Conservation (phyloP, 1,284 basidiomycete species). For the Trichosporon sp. region DNA sequence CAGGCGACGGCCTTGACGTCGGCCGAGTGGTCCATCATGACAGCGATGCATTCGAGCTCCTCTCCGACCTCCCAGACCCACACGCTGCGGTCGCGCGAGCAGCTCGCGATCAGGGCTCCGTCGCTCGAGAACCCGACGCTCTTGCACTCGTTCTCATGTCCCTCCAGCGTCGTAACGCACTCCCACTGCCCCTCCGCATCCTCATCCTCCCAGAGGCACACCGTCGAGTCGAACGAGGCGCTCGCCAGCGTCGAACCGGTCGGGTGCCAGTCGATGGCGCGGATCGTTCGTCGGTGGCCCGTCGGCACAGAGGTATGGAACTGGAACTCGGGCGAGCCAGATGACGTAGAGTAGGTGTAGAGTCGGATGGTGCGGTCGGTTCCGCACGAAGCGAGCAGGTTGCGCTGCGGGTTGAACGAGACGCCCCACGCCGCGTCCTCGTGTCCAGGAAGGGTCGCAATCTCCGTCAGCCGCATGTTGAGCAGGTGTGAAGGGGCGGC, state of each 20-base stretch:
- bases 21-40: conserved; percentile 96
- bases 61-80: conserved; percentile 98
- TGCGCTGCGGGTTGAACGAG: conserved; percentile 85
- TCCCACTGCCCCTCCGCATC: conserved; percentile 56
- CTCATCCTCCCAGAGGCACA: conserved; percentile 75
- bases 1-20: conserved; percentile 95
- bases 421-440: conserved; percentile 84
- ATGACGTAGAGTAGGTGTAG: conserved; percentile 66
- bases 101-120: conserved; percentile 85
- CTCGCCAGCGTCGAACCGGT: conserved; percentile 87
- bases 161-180: conserved; percentile 80
- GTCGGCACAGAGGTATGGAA: conserved; percentile 70
- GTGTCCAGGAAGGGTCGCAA: conserved; percentile 64
- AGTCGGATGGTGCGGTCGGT: conserved; percentile 89
- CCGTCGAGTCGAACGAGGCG: conserved; percentile 91
- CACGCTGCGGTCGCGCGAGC: conserved; percentile 93
- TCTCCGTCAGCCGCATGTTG: conserved; percentile 39
- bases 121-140: conserved; percentile 78
- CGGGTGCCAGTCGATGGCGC: conserved; percentile 86
- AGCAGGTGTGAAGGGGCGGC: background rate
- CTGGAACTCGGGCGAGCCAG: conserved; percentile 58
- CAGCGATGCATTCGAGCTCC: conserved; percentile 94
- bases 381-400: conserved; percentile 88
- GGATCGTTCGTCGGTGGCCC: conserved; percentile 88
- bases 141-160: conserved; percentile 98